Conservation (phyloP, 345 rosid species). For the Draba incana region DNA sequence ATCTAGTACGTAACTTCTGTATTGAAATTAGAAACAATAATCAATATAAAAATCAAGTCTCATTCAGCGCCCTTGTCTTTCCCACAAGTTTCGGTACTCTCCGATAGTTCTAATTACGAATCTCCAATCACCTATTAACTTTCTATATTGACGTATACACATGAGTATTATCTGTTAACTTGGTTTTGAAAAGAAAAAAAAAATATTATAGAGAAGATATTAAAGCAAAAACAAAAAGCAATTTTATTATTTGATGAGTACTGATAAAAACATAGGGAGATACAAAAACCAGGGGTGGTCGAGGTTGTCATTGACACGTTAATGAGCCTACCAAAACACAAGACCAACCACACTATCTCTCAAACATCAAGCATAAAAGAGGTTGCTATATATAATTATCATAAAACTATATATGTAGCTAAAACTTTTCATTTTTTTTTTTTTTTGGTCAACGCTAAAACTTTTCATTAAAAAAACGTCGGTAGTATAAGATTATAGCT, state of each 20-base stretch:
- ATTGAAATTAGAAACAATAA: too few species aligned
- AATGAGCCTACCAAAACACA: slow-evolving; percentile 9
- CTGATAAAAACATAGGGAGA: not conserved
- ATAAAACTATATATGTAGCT: slow-evolving; percentile 11
- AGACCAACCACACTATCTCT: slow-evolving; percentile 19
- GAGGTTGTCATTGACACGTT: slow-evolving; percentile 16
- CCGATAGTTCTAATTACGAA: too few species aligned
- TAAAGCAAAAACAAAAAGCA: not conserved
- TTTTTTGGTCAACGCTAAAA: too few species aligned
- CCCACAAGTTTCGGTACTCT: too few species aligned
- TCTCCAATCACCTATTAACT: too few species aligned
- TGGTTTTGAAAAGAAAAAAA: too few species aligned
- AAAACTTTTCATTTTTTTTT: not conserved
- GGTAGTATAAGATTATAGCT: not conserved
- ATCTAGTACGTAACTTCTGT: too few species aligned
- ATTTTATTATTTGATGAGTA: not conserved
- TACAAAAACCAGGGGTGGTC: not conserved
- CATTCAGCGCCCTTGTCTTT: too few species aligned
- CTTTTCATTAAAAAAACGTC: not conserved
- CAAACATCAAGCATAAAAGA: slow-evolving; percentile 10
- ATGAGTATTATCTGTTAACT: too few species aligned
- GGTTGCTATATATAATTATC: not conserved
- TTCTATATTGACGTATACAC: too few species aligned
- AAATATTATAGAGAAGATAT: not conserved
- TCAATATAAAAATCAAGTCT: too few species aligned